Conservation (phyloP, 768 basidiomycete species). For the Podaxis sp. region DNA sequence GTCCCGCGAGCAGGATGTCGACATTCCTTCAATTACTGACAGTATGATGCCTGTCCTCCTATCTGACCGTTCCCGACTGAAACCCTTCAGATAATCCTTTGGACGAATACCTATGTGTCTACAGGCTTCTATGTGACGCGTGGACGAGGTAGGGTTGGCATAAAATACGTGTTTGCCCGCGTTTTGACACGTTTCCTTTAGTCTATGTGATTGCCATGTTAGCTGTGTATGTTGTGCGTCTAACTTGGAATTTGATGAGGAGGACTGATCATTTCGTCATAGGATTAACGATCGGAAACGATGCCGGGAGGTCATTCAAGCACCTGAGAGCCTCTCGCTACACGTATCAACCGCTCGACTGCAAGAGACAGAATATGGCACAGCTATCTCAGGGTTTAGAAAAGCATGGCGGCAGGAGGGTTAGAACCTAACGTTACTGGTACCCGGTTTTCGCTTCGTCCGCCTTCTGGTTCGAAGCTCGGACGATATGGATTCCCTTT, state of each 20-base stretch:
- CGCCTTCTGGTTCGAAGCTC: neutral
- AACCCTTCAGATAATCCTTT: neutral
- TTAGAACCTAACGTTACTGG: neutral
- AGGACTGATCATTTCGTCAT: neutral
- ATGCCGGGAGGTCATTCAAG: neutral
- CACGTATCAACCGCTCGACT: neutral
- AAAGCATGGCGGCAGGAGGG: neutral
- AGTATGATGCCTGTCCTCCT: neutral
- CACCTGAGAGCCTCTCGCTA: neutral
- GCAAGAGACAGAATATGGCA: neutral
- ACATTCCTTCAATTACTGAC: slow-evolving; percentile 3
- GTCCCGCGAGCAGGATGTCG: neutral
- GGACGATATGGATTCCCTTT: no score
- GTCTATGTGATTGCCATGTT: neutral
- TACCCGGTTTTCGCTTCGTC: neutral
- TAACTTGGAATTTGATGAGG: neutral
- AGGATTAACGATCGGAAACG: neutral
- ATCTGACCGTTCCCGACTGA: neutral
- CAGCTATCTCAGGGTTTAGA: neutral
- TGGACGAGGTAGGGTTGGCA: neutral
- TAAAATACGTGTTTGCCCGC: neutral
- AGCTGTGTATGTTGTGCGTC: neutral
- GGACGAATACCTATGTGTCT: neutral
- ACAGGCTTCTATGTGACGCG: neutral
- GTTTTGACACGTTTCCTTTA: neutral